phyloP scores from a whole-genome alignment of 108 stramenopile species.

The Cyclotella distinguenda region DNA sequence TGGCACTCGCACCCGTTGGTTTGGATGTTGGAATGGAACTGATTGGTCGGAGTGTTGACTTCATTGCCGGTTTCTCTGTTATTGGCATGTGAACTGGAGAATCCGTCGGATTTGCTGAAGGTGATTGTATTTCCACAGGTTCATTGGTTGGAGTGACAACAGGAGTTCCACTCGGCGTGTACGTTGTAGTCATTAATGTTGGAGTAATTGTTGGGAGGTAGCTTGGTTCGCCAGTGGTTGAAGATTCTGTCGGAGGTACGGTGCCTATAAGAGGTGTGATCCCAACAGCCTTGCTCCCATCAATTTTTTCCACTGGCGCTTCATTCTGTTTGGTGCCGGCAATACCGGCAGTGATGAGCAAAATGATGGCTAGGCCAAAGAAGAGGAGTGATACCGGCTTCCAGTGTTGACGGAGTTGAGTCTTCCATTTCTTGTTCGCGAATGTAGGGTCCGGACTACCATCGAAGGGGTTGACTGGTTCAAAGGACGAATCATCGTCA shows the following conservation, averaged over 20 bases:
- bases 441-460: neutral
- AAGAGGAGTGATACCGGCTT: conserved; percentile 25
- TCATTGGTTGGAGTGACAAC: neutral
- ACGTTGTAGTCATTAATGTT: neutral
- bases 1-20: conserved; percentile 1
- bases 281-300: conserved; percentile 17
- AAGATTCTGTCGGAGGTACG: conserved; percentile 4
- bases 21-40: conserved; percentile 3
- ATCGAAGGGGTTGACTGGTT: conserved; percentile 39
- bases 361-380: conserved; percentile 17
- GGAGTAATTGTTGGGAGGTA: conserved; percentile 1
- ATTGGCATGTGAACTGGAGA: neutral
- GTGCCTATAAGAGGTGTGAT: conserved; percentile 4
- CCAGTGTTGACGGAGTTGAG: conserved; percentile 19
- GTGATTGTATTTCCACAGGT: neutral
- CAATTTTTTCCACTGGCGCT: neutral
- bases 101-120: neutral
- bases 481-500: conserved; percentile 36
- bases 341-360: conserved; percentile 25
- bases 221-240: neutral
- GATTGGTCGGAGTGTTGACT: conserved; percentile 1
- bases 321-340: conserved; percentile 15
- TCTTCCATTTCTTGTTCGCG: conserved; percentile 1
- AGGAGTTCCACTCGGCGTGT: conserved; percentile 4
- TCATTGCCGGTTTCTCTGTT: neutral